phyloP scores from a whole-genome alignment of 352 stramenopile genomes.

The Globisporangium paddicum region DNA sequence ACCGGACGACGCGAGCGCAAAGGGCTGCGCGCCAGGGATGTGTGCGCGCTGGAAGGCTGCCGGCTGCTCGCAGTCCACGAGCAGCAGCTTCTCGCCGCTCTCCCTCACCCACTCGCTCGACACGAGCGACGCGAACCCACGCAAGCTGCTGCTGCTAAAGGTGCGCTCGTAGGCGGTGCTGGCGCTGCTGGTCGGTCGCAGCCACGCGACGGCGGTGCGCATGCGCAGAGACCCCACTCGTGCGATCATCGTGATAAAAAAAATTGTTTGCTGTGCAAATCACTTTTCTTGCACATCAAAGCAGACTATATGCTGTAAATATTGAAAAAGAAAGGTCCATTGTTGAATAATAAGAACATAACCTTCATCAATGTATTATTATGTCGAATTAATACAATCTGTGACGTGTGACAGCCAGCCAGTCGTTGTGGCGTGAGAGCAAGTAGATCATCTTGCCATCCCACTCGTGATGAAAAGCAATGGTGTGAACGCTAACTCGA shows the following conservation, averaged over 20 bases:
- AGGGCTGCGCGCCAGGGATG: conserved; percentile 37
- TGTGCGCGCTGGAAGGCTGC: conserved; percentile 46
- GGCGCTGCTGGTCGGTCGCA: neutral
- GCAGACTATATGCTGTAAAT: no score
- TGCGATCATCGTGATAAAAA: neutral
- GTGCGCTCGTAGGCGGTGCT: conserved; percentile 15
- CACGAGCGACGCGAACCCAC: conserved; percentile 31
- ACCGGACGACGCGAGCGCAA: conserved; percentile 36
- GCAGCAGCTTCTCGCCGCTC: conserved; percentile 21
- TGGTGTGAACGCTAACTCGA: no score
- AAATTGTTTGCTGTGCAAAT: no score
- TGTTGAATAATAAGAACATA: no score
- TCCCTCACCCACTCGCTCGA: conserved; percentile 34
- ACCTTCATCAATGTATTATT: no score
- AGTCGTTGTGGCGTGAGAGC: no score
- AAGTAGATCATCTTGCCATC: no score
- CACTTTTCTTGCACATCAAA: no score
- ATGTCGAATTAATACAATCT: no score
- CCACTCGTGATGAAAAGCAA: no score
- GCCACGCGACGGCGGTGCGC: neutral
- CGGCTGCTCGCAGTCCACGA: conserved; percentile 63
- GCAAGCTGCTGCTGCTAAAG: conserved; percentile 23
- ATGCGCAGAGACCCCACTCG: neutral
- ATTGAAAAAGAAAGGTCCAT: no score
- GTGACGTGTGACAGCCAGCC: no score